Evolutionary conservation across 139 green algal genomes (phyloP).

Genomic region (Yamagishiella unicocca): DNA sequence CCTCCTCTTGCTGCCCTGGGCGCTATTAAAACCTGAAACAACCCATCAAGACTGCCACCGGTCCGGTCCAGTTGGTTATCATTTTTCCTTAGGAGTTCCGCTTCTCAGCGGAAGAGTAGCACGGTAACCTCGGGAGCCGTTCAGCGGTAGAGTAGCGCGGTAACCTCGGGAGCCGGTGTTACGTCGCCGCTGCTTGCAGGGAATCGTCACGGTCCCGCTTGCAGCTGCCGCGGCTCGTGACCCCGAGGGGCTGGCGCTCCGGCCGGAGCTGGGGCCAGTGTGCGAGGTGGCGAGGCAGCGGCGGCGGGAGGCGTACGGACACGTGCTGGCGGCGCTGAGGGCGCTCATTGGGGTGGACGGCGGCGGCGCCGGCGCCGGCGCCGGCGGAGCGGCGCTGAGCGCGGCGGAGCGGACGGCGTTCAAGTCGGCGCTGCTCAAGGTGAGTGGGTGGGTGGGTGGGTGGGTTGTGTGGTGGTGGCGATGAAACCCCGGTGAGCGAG

Average conservation of each 20-base stretch:
- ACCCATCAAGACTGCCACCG: too few species aligned
- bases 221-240: slow-evolving; percentile 75
- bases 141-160: too few species aligned
- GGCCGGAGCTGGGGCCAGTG: slow-evolving; percentile 53
- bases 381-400: slow-evolving; percentile 20
- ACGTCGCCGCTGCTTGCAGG: slow-evolving; percentile 30
- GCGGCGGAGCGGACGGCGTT: slow-evolving; percentile 35
- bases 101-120: too few species aligned
- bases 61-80: too few species aligned
- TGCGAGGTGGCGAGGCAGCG: slow-evolving; percentile 63
- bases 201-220: slow-evolving; percentile 65
- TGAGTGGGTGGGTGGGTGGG: not conserved
- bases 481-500: too few species aligned
- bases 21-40: too few species aligned
- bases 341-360: slow-evolving; percentile 3
- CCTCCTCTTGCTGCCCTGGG: too few species aligned
- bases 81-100: too few species aligned
- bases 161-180: too few species aligned
- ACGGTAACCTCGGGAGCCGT: too few species aligned
- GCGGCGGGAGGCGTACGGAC: slow-evolving; percentile 69
- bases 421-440: slow-evolving; percentile 56
- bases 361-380: not conserved
- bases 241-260: slow-evolving; percentile 66
- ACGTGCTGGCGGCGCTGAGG: slow-evolving; percentile 55
- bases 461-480: too few species aligned